Conservation (phyloP, 1,284 basidiomycete species). For the Cryptococcus jaspeensis region DNA sequence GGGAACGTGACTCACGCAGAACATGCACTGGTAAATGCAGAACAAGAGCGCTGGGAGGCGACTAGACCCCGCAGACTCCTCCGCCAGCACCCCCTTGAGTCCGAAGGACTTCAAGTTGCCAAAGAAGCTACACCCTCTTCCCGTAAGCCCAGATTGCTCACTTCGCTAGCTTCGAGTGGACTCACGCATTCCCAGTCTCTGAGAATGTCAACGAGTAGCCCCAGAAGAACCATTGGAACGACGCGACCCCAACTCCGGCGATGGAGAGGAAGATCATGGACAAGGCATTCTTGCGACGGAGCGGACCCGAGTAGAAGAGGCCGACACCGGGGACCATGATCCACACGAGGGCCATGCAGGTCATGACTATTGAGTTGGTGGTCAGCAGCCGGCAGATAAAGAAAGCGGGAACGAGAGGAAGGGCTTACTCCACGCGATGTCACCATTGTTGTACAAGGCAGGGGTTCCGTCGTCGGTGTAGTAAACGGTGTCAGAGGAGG, state of each 20-base stretch:
- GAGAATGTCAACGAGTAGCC: slow-evolving; percentile 14
- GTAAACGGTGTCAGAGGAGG: slow-evolving; percentile 46
- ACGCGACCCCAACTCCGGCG: slow-evolving; percentile 70
- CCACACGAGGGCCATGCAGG: slow-evolving; percentile 69
- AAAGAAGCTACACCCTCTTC: no score
- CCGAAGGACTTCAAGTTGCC: slow-evolving; percentile 69
- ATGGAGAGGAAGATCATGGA: slow-evolving; percentile 87
- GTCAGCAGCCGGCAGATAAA: background rate
- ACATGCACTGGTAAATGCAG: slow-evolving; percentile 64
- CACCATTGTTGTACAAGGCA: slow-evolving; percentile 55
- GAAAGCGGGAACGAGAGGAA: background rate
- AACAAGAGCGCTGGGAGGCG: slow-evolving; percentile 81
- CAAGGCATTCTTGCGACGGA: slow-evolving; percentile 84
- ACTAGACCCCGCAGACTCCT: slow-evolving; percentile 66
- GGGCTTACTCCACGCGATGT: slow-evolving; percentile 56
- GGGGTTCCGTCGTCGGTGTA: slow-evolving; percentile 45
- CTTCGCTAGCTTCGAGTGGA: background rate
- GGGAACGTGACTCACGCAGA: slow-evolving; percentile 33
- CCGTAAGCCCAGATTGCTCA: no score
- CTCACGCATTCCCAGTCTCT: no score
- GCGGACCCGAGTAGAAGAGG: slow-evolving; percentile 76
- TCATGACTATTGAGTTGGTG: slow-evolving; percentile 53
- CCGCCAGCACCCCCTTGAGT: slow-evolving; percentile 73
- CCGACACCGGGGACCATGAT: slow-evolving; percentile 88
- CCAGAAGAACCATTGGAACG: slow-evolving; percentile 56